A percentile compares a stretch with the other conserved stretches of the same genome.
Conservation (phyloP, 805 yeast species). For the Pichia thaimueangensis region DNA sequence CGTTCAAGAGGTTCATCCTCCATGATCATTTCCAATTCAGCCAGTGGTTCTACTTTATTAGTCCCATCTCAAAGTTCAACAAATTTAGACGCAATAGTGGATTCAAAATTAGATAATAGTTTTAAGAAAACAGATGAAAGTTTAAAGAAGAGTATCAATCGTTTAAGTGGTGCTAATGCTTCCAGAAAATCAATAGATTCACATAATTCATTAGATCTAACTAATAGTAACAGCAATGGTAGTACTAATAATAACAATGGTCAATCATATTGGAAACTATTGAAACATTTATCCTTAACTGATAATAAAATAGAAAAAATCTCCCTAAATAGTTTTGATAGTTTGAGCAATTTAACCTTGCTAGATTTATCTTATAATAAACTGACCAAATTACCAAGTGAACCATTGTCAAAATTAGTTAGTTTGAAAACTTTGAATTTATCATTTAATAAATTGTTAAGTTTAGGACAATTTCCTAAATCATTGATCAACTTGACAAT, state of each 20-base stretch:
- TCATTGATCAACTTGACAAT: slow-evolving; percentile 39
- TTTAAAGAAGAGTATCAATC: background rate
- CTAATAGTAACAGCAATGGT: no score
- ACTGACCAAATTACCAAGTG: slow-evolving; percentile 42
- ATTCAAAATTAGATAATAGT: background rate
- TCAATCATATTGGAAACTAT: slow-evolving; percentile 33
- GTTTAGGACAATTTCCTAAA: slow-evolving; percentile 29
- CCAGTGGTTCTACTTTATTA: background rate
- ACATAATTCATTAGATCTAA: no score
- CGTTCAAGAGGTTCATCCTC: slow-evolving; percentile 14
- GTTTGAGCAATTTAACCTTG: slow-evolving; percentile 30
- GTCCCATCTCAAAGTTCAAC: background rate
- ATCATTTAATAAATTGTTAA: slow-evolving; percentile 41
- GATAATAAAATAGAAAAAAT: slow-evolving; percentile 34
- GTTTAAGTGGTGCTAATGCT: no score
- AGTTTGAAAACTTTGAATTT: slow-evolving; percentile 47
- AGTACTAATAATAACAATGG: no score
- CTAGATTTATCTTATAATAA: slow-evolving; percentile 53
- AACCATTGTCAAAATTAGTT: slow-evolving; percentile 41
- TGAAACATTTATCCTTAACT: slow-evolving; percentile 36
- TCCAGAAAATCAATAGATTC: background rate
- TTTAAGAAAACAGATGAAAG: background rate
- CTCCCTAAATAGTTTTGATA: slow-evolving; percentile 26
- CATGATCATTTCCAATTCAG: background rate
- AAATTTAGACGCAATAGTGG: background rate